These are phyloP conservation scores for Platanthera guangdongensis DNA, from an alignment of 106 monocot species.

Conservation along the genomic window DNA sequence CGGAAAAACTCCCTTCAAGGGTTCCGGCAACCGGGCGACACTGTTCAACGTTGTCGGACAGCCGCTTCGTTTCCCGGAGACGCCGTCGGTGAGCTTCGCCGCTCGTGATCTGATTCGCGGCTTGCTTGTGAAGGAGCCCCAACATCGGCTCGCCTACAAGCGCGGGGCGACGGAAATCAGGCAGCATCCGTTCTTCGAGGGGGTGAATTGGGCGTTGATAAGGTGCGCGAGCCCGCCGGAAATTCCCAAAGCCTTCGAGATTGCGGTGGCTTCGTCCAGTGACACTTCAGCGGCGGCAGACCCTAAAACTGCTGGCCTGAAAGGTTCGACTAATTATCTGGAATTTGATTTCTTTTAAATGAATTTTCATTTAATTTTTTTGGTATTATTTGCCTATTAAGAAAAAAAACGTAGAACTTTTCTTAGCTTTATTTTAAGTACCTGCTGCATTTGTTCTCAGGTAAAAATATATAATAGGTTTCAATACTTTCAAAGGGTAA, in stretches of 20 bases:
- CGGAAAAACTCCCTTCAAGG: slow-evolving; percentile 13
- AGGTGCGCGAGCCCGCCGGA: slow-evolving; percentile 14
- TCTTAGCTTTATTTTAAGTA: no score
- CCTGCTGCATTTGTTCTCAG: no score
- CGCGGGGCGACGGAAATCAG: slow-evolving; percentile 19
- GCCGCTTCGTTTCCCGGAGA: slow-evolving; percentile 11
- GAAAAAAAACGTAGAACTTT: no score
- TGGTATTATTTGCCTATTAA: no score
- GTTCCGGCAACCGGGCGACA: slow-evolving; percentile 3
- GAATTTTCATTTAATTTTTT: no score
- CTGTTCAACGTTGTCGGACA: slow-evolving; percentile 17
- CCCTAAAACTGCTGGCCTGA: neutral
- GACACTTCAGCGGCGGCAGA: no score
- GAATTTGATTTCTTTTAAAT: slow-evolving; percentile 6
- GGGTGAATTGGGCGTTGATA: slow-evolving; percentile 21
- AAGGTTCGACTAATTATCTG: slow-evolving; percentile 1
- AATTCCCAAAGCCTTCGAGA: slow-evolving; percentile 2
- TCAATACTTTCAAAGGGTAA: no score
- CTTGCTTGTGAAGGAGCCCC: slow-evolving; percentile 17
- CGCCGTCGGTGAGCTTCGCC: slow-evolving; percentile 6
- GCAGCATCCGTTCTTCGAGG: slow-evolving; percentile 23
- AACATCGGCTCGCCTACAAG: slow-evolving; percentile 8
- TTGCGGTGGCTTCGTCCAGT: neutral
- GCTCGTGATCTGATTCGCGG: slow-evolving; percentile 14
- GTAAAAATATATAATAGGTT: no score